These are phyloP conservation scores for Rhodofomes roseus DNA, from an alignment of 1,284 basidiomycete species.

Conservation along the genomic window DNA sequence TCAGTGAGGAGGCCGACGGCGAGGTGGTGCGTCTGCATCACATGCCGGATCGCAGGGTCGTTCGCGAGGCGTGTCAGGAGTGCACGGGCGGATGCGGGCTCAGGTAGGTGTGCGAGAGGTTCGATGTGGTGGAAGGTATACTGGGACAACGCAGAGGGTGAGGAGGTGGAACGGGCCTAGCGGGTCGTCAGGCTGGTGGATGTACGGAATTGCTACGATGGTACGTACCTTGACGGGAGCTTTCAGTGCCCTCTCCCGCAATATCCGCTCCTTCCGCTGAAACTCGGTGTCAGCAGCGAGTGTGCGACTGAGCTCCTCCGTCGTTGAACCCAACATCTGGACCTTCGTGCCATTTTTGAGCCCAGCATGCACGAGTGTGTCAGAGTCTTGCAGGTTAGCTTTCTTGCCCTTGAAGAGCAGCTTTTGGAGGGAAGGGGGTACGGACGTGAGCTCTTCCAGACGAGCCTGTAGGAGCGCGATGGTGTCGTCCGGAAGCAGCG, in stretches of 20 bases:
- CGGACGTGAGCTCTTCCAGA: slow-evolving; percentile 58
- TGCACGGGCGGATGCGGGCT: slow-evolving; percentile 49
- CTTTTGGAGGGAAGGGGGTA: slow-evolving; percentile 64
- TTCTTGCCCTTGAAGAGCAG: slow-evolving; percentile 71
- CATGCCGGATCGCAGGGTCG: slow-evolving; percentile 65
- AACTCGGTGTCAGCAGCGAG: slow-evolving; percentile 54
- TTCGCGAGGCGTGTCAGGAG: slow-evolving; percentile 54
- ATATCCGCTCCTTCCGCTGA: slow-evolving; percentile 49
- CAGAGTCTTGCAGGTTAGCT: slow-evolving; percentile 25
- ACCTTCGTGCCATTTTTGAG: slow-evolving; percentile 60
- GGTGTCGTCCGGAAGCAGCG: slow-evolving; percentile 42
- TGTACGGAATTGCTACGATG: neutral
- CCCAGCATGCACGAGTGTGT: slow-evolving; percentile 48
- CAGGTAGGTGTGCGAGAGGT: slow-evolving; percentile 60
- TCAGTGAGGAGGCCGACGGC: slow-evolving; percentile 67
- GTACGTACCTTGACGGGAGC: slow-evolving; percentile 53
- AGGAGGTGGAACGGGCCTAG: slow-evolving; percentile 55
- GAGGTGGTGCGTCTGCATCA: slow-evolving; percentile 68
- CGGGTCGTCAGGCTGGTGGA: neutral
- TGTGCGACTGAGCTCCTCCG: slow-evolving; percentile 50
- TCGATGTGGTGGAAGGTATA: slow-evolving; percentile 63
- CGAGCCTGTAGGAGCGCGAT: slow-evolving; percentile 43
- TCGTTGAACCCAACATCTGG: slow-evolving; percentile 64
- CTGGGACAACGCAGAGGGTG: slow-evolving; percentile 33
- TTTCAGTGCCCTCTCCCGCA: slow-evolving; percentile 54